phyloP scores from a whole-genome alignment of 352 stramenopile genomes.

The Saprolegnia parasitica region DNA sequence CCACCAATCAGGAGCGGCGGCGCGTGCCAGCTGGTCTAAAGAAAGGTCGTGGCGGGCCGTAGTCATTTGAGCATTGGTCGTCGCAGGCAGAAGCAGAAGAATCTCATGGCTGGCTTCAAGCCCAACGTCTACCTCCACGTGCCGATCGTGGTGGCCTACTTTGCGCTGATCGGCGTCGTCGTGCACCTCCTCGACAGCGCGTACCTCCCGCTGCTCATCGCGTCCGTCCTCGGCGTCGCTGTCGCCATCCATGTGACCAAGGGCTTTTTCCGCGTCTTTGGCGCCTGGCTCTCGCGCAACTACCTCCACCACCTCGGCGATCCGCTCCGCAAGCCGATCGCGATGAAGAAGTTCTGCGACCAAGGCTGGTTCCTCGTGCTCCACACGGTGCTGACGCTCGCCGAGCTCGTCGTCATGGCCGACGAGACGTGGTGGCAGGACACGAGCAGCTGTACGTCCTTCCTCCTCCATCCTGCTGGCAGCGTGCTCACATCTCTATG shows the following conservation, averaged over 20 bases:
- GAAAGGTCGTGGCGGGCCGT: background rate
- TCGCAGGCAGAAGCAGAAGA: background rate
- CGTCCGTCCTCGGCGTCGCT: constrained; percentile 60
- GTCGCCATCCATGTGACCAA: constrained; percentile 68
- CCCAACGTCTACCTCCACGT: background rate
- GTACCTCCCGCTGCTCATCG: constrained; percentile 65
- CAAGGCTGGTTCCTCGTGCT: constrained; percentile 85
- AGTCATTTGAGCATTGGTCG: constrained; percentile 2
- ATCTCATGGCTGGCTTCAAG: background rate
- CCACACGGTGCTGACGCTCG: constrained; percentile 78
- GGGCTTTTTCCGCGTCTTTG: constrained; percentile 51
- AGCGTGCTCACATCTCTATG: no score
- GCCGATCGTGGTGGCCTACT: background rate
- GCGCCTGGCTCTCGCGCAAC: constrained; percentile 67
- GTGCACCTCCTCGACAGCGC: constrained; percentile 39
- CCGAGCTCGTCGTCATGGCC: constrained; percentile 73
- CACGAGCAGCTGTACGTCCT: constrained; percentile 62
- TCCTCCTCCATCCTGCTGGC: constrained; percentile 8
- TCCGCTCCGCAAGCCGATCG: constrained; percentile 70
- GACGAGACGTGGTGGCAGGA: constrained; percentile 85
- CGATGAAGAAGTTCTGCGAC: constrained; percentile 87
- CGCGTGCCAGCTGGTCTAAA: no score
- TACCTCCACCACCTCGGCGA: constrained; percentile 77
- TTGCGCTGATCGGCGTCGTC: constrained; percentile 2
- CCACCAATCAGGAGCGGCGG: no score